These are phyloP conservation scores for Phaeosphaeria sp. DNA, from an alignment of 2,329 filamentous ascomycete genomes.

Conservation along the genomic window DNA sequence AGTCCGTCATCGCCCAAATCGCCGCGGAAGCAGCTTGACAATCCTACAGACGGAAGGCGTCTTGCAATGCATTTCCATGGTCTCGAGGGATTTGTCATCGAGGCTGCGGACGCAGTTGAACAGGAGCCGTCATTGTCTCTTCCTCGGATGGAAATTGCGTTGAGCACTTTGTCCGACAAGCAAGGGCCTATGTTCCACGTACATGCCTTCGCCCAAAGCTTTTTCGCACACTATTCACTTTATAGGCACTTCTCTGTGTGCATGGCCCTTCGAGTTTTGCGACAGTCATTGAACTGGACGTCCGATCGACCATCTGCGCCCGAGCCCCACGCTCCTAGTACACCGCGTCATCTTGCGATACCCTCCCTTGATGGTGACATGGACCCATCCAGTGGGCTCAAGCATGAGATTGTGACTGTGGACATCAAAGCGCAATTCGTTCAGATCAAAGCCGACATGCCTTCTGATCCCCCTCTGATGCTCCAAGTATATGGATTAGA, in stretches of 20 bases:
- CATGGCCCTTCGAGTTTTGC: conserved; percentile 77
- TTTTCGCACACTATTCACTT: conserved; percentile 88
- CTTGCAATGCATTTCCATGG: conserved; percentile 82
- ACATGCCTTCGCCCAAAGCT: conserved; percentile 78
- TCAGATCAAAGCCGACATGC: conserved; percentile 88
- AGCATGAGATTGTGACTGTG: conserved; percentile 74
- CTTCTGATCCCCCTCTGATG: conserved; percentile 89
- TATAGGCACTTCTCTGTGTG: conserved; percentile 91
- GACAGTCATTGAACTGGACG: conserved; percentile 49
- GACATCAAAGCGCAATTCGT: conserved; percentile 83
- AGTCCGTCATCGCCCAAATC: conserved; percentile 58
- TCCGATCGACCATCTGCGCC: conserved; percentile 13
- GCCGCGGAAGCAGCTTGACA: conserved; percentile 56
- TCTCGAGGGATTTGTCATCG: conserved; percentile 88
- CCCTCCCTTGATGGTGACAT: conserved; percentile 42
- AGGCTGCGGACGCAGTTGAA: conserved; percentile 84
- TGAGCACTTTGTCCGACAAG: conserved; percentile 84
- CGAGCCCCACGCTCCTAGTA: conserved; percentile 17
- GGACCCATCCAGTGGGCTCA: conserved; percentile 33
- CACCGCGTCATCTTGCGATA: conserved; percentile 38
- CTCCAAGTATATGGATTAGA: conserved; percentile 85
- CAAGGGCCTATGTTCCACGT: conserved; percentile 89
- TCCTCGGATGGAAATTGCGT: conserved; percentile 84
- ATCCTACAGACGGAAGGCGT: conserved; percentile 75
- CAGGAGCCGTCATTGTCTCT: conserved; percentile 84